phyloP scores from a whole-genome alignment of 495 filamentous ascomycete species.

The Aspergillus heteromorphus region DNA sequence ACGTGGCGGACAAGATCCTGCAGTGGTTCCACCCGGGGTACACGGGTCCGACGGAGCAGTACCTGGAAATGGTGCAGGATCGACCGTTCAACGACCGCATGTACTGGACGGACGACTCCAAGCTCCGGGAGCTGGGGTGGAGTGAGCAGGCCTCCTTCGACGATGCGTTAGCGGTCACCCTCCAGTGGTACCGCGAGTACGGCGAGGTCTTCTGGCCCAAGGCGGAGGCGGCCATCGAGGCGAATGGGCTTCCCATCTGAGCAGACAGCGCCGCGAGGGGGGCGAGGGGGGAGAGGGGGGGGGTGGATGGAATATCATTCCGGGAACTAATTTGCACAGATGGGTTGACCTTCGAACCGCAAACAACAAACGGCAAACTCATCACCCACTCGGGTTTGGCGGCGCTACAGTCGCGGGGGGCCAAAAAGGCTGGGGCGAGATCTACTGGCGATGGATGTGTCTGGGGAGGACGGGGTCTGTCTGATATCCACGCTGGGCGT shows the following conservation, averaged over 20 bases:
- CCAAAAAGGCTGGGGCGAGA: too few relatives aligned
- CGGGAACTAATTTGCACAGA: too few relatives aligned
- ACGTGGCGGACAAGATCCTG: slow-evolving; percentile 3
- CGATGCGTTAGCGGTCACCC: neutral
- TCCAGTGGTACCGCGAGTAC: neutral
- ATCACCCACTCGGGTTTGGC: too few relatives aligned
- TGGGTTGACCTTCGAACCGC: too few relatives aligned
- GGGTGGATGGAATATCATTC: too few relatives aligned
- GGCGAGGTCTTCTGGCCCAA: slow-evolving; percentile 1
- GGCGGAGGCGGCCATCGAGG: neutral
- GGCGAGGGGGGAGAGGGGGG: too few relatives aligned
- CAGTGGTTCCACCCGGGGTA: neutral
- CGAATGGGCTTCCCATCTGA: neutral
- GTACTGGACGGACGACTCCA: slow-evolving; percentile 10
- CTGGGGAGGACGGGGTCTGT: too few relatives aligned
- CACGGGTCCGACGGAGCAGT: neutral
- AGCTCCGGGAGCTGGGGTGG: slow-evolving; percentile 4
- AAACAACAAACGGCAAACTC: too few relatives aligned
- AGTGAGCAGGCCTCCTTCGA: neutral
- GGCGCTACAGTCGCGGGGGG: too few relatives aligned
- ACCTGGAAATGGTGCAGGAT: neutral
- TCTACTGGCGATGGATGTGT: too few relatives aligned
- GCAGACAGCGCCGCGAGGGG: too few relatives aligned
- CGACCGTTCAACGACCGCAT: slow-evolving; percentile 5
- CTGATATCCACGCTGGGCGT: too few relatives aligned